A percentile compares a stretch with the other conserved stretches of the same genome.
Evolutionary conservation across 2,329 filamentous ascomycete genomes (phyloP).

Genomic region (Talaromyces sp.): DNA sequence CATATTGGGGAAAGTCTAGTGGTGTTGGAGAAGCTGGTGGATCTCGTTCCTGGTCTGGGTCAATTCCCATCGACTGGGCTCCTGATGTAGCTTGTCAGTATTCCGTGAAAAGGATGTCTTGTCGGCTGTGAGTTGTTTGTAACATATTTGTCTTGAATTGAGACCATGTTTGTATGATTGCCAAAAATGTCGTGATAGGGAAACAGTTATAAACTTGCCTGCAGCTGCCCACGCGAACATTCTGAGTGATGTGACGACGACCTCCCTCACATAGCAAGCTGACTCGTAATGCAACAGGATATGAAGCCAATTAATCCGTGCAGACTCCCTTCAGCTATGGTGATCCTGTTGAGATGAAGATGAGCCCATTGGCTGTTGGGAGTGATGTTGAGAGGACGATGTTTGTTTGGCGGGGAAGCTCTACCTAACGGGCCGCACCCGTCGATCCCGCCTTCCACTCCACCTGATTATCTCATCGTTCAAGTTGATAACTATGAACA

Average conservation of each 20-base stretch:
- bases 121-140: background rate
- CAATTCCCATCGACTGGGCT: slow-evolving; percentile 33
- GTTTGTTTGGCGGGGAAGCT: slow-evolving; percentile 3
- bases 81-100: slow-evolving; percentile 24
- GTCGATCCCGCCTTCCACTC: background rate
- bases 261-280: background rate
- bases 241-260: background rate
- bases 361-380: background rate
- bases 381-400: background rate
- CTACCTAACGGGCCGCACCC: background rate
- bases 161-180: background rate
- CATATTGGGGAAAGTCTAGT: slow-evolving; percentile 53
- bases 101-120: background rate
- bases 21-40: slow-evolving; percentile 52
- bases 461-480: background rate
- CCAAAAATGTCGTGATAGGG: background rate
- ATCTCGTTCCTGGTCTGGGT: slow-evolving; percentile 44
- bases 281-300: background rate
- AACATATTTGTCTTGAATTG: background rate
- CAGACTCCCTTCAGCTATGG: background rate
- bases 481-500: background rate
- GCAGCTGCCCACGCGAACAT: slow-evolving; percentile 19
- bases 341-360: background rate
- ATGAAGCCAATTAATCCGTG: background rate
- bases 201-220: slow-evolving; percentile 14